phyloP scores from a whole-genome alignment of 2,329 filamentous ascomycete species.

The Aspergillus piperis region DNA sequence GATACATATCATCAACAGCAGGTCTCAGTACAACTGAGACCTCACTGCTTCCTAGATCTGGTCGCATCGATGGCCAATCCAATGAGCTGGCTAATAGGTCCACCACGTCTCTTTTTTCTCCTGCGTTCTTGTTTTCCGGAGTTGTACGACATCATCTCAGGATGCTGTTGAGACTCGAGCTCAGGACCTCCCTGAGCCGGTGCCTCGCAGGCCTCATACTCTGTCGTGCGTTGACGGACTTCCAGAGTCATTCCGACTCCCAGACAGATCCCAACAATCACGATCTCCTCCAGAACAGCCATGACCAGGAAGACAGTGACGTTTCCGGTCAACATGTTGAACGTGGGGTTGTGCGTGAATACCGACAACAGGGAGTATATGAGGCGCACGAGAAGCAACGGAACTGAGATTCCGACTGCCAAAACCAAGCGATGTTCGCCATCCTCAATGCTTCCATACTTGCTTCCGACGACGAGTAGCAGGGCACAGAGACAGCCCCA shows the following conservation, averaged over 20 bases:
- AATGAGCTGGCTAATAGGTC: slow-evolving; percentile 1
- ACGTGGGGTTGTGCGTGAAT: slow-evolving; percentile 45
- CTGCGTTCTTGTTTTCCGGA: neutral
- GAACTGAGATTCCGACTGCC: slow-evolving; percentile 47
- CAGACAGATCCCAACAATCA: slow-evolving; percentile 47
- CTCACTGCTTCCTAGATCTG: neutral
- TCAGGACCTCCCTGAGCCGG: neutral
- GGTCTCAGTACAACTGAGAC: neutral
- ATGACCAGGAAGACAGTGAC: slow-evolving; percentile 49
- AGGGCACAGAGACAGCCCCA: slow-evolving; percentile 41
- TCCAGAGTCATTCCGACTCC: slow-evolving; percentile 31
- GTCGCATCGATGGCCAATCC: neutral
- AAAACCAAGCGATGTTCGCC: slow-evolving; percentile 52
- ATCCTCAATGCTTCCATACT: slow-evolving; percentile 35
- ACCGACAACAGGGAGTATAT: slow-evolving; percentile 49
- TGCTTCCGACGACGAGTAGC: slow-evolving; percentile 34
- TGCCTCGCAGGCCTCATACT: neutral
- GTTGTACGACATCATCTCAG: neutral
- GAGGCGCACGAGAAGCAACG: slow-evolving; percentile 55
- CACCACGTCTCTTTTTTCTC: slow-evolving; percentile 14
- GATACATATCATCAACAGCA: neutral
- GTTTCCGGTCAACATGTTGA: slow-evolving; percentile 47
- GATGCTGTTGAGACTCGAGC: neutral
- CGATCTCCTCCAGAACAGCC: slow-evolving; percentile 54
- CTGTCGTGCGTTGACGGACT: neutral